Evolutionary conservation across 257 asterid species (phyloP).

Genomic region (Rauvolfia tetraphylla): DNA sequence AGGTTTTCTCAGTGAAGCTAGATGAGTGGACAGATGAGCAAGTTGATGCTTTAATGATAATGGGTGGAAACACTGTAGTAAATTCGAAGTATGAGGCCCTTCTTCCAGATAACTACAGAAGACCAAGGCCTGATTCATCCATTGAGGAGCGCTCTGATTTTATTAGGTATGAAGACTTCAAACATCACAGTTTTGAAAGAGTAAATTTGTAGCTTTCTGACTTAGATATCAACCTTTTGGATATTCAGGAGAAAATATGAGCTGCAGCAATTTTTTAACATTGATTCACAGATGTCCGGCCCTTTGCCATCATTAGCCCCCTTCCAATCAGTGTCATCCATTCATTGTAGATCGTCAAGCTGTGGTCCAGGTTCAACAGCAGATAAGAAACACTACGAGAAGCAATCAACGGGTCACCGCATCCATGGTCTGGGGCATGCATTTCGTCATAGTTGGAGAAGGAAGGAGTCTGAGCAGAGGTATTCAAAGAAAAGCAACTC

Average conservation of each 20-base stretch:
- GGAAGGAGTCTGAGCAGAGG: conserved; percentile 48
- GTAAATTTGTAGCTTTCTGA: conserved; percentile 18
- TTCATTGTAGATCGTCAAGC: conserved; percentile 35
- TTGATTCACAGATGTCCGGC: conserved; percentile 34
- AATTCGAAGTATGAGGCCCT: conserved; percentile 71
- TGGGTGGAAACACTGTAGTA: conserved; percentile 75
- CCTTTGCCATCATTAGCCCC: conserved; percentile 41
- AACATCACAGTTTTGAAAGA: background rate
- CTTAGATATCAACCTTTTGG: conserved; percentile 6
- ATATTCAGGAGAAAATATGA: conserved; percentile 80
- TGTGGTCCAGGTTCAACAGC: conserved; percentile 25
- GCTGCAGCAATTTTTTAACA: conserved; percentile 55
- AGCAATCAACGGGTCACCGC: conserved; percentile 45
- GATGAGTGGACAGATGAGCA: conserved; percentile 93
- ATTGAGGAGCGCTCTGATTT: conserved; percentile 80
- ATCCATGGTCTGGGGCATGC: conserved; percentile 66
- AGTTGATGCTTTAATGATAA: conserved; percentile 61
- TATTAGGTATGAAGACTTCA: conserved; percentile 50
- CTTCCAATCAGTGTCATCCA: conserved; percentile 20
- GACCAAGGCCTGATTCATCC: conserved; percentile 66
- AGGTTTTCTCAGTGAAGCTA: conserved; percentile 80
- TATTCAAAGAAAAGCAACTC: conserved; percentile 51
- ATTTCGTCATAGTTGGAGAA: conserved; percentile 78
- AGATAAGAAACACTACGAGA: conserved; percentile 49
- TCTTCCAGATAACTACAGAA: conserved; percentile 52